Evolutionary conservation across 371 early-diverging fungal genomes (phyloP).

Genomic region (Mucor lusitanicus): DNA sequence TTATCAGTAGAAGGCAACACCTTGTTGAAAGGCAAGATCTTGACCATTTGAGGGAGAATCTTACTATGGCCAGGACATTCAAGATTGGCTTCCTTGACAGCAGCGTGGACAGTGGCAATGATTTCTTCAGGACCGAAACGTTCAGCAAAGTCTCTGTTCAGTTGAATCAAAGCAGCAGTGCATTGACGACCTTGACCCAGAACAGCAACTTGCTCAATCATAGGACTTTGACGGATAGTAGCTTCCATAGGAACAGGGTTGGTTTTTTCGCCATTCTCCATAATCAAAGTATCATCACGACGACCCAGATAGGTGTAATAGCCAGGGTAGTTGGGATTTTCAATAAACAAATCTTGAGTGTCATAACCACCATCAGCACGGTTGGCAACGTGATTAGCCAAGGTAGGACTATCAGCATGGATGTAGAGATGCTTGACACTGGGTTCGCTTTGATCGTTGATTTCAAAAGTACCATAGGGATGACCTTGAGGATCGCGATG

Average conservation of each 20-base stretch:
- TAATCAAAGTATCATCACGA: constrained; percentile 37
- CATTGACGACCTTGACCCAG: constrained; percentile 32
- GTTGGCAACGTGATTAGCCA: constrained; percentile 20
- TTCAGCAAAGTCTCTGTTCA: neutral
- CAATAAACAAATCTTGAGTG: constrained; percentile 34
- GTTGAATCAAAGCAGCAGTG: constrained; percentile 31
- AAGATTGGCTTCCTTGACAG: constrained; percentile 34
- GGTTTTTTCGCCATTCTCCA: constrained; percentile 50
- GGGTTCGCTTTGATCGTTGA: neutral
- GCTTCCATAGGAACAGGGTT: constrained; percentile 45
- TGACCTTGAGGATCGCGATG: neutral
- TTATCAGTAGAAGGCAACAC: constrained; percentile 31
- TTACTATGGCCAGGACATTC: constrained; percentile 33
- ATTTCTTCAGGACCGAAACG: neutral
- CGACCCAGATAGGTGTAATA: constrained; percentile 31
- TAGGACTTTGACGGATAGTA: constrained; percentile 14
- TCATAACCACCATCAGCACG: constrained; percentile 34
- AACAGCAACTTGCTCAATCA: constrained; percentile 26
- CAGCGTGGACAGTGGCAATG: constrained; percentile 11
- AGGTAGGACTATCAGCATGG: neutral
- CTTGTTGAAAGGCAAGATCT: constrained; percentile 32
- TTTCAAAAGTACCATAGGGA: constrained; percentile 12
- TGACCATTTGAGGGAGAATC: constrained; percentile 40
- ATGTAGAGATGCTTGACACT: constrained; percentile 19
- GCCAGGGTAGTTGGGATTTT: constrained; percentile 14